Percentiles rank a stretch among this genome's conserved stretches.
phyloP scores from a whole-genome alignment of 352 stramenopile species.

The Thalassiosira livingstoniorum region DNA sequence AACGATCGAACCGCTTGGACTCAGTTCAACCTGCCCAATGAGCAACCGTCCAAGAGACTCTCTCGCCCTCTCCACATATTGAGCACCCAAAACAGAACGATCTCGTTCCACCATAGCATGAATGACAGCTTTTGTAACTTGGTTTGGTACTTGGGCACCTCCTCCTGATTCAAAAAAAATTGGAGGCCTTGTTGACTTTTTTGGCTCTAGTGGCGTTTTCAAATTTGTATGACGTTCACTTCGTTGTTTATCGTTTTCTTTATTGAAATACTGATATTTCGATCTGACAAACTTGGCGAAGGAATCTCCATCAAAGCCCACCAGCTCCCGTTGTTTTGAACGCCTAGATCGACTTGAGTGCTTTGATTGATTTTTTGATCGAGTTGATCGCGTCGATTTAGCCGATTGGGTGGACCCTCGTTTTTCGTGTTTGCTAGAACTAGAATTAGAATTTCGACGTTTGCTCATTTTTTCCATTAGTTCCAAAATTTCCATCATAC shows the following conservation, averaged over 20 bases:
- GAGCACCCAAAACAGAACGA: slow-evolving; percentile 60
- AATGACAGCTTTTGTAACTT: slow-evolving; percentile 64
- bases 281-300: slow-evolving; percentile 53
- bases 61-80: slow-evolving; percentile 51
- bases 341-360: too few species aligned
- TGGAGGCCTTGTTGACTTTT: background rate
- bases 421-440: too few species aligned
- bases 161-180: slow-evolving; percentile 85
- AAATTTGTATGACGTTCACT: slow-evolving; percentile 3
- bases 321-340: too few species aligned
- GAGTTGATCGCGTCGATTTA: too few species aligned
- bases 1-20: too few species aligned
- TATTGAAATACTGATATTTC: slow-evolving; percentile 76
- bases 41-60: slow-evolving; percentile 59
- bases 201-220: background rate
- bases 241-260: background rate
- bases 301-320: slow-evolving; percentile 28
- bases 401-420: too few species aligned
- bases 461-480: too few species aligned
- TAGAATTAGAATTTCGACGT: too few species aligned
- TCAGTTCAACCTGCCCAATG: slow-evolving; percentile 39
- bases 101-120: slow-evolving; percentile 60
- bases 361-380: too few species aligned
- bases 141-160: slow-evolving; percentile 72
- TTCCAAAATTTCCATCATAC: too few species aligned